Evolutionary conservation across 2,329 filamentous ascomycete genomes (phyloP), one percentile per base, ranked within the genome.

Genomic region (Epichloe amarillans): DNA sequence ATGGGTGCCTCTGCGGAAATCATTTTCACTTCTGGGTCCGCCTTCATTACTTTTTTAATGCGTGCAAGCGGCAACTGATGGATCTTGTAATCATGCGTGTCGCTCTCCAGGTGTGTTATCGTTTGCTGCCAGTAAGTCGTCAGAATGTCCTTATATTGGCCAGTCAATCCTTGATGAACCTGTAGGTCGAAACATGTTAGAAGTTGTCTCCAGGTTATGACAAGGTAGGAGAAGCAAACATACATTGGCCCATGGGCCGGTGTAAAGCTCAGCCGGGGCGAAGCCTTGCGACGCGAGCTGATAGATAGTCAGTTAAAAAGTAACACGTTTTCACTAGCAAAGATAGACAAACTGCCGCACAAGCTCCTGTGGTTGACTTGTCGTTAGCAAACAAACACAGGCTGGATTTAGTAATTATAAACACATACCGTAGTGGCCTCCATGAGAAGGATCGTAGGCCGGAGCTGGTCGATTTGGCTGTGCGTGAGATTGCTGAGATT

Each of bases 31-130:
- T 98, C 93, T 0, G 93, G 93, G 60, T 98, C 93, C 1, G 93
- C 93, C 72, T 98, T 98, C 93, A 98, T 98, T 58, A 98, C 93
- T 69, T 98, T 98, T 76, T 98, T 98, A 73, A 98, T 98, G 50
- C 93, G 85, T n/a, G 93, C 93, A 40, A 98, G 77, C 2, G 93
- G 93, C 39, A 98, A 77, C 67, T 97, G 93, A 67, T 98, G 93
- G 51, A 97, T 80, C 71, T 98, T 98, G 77, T 97, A 98, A 69
- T 98, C 93, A 68, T 98, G 93, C 46, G 86, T 88, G 61, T 97
- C 93, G 53, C 80, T 88, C 71, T 98, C 93, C 53, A 98, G 81
- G 66, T 95, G 89, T 58, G 85, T 91, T 71, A 98, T 95, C 55
- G 90, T 93, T 64, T 98, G 91, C 69, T 98, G 93, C 93, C 93